Evolutionary conservation across 78 protist genomes (phyloP), one percentile per base, ranked within the genome.

Genomic region (Isochrysis galbana): DNA sequence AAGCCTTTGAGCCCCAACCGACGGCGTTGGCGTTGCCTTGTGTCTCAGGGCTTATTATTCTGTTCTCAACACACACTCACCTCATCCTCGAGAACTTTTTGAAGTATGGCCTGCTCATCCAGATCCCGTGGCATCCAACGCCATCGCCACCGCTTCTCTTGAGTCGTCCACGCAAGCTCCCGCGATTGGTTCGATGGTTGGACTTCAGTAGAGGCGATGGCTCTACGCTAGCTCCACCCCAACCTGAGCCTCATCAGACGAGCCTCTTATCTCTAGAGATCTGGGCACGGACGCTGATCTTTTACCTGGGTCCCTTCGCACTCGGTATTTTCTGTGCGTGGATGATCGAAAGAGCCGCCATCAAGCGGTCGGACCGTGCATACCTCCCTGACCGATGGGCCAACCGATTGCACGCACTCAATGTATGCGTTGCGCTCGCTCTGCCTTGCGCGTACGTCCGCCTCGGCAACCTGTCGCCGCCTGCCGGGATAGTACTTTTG

Each of bases 61-160:
- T 92, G 38, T 67, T 92, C 26, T 5, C 72, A 38, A 45, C 84
- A 41, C 82, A 91, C 90, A 0, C 36, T 11, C 78, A 88, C 22
- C 54, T 91, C 48, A 51, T 42, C n/a, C 23, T 91, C 29, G 93
- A 83, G 89, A 91, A 91, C 90, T 7, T 83, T 26, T 4, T 32
- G 69, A 82, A 83, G 90, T 83, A 82, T 41, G 90, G 89, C 21
- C 42, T 89, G n/a, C 91, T 55, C 34, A 54, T 89, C 44, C 1
- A 3, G 7, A 11, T 84, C 10, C 77, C 91, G 36, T 5, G 34
- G 4, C 1, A 4, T 19, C 36, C 36, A 17, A 5, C 82, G 32
- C 17, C 41, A 17, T 36, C 10, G 82, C 5, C 82, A 41, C 82
- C 3, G 32, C 22, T 17, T 41, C 44, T 34, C 44, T 17, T n/a